phyloP scores from a whole-genome alignment of 257 asterid species.

The Solanum chmielewskii region DNA sequence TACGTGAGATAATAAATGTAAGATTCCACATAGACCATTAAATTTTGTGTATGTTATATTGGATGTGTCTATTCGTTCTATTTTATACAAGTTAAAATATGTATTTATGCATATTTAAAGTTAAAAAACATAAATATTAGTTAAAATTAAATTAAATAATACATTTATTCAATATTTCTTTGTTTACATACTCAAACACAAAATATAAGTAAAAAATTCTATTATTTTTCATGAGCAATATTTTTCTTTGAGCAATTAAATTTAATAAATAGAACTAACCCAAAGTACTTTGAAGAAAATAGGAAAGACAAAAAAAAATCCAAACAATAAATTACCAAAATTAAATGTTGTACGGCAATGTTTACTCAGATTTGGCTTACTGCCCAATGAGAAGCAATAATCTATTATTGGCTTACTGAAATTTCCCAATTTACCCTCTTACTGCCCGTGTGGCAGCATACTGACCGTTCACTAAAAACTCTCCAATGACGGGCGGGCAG shows the following conservation, averaged over 20 bases:
- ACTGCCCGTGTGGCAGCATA: constrained; percentile 5
- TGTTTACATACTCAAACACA: too few species aligned
- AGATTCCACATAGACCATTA: too few species aligned
- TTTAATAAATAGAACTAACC: too few species aligned
- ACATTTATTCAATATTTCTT: too few species aligned
- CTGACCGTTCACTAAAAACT: not conserved
- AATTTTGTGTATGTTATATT: too few species aligned
- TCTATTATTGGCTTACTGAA: not conserved
- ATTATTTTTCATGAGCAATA: not conserved
- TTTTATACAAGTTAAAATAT: too few species aligned
- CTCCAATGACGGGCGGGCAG: not conserved
- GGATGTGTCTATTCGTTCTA: too few species aligned
- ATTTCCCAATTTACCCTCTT: not conserved
- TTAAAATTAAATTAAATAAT: too few species aligned
- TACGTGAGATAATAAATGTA: too few species aligned
- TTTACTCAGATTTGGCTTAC: not conserved
- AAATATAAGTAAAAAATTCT: too few species aligned
- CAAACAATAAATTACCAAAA: not conserved
- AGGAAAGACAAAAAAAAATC: not conserved
- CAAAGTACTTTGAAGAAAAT: not conserved
- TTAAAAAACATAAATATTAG: too few species aligned
- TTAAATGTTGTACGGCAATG: not conserved
- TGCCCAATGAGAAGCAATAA: not conserved
- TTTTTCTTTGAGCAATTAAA: not conserved
- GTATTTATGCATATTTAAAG: too few species aligned